Evolutionary conservation across 2,329 filamentous ascomycete genomes (phyloP).

Genomic region (Podosphaera fusca): DNA sequence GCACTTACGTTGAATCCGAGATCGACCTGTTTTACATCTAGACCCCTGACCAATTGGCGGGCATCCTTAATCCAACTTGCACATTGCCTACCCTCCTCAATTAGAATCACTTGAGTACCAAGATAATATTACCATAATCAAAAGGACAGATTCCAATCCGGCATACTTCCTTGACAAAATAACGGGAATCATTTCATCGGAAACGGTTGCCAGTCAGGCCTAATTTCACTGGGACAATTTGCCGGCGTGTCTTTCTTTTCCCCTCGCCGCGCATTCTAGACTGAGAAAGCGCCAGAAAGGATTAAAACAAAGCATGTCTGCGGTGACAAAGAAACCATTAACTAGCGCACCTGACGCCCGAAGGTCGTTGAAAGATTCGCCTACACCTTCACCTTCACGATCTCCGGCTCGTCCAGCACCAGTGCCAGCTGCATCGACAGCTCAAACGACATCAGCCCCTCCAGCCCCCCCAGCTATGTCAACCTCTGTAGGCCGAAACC

Average conservation of each 20-base stretch:
- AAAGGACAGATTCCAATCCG: background rate
- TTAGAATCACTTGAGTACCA: background rate
- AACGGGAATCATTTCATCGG: background rate
- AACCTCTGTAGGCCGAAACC: conserved; percentile 27
- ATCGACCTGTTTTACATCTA: background rate
- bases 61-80: background rate
- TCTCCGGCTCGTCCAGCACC: conserved; percentile 11
- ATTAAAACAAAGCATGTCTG: conserved; percentile 16
- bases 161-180: background rate
- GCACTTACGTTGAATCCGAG: background rate
- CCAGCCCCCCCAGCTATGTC: conserved; percentile 8
- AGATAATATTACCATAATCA: background rate
- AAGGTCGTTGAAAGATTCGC: conserved; percentile 13
- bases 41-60: background rate
- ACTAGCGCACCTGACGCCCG: conserved; percentile 9
- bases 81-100: background rate
- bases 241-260: background rate
- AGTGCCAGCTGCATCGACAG: conserved; percentile 11
- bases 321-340: conserved; percentile 20
- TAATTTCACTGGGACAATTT: background rate
- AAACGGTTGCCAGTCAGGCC: conserved; percentile 2
- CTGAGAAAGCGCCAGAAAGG: conserved; percentile 7
- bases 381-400: conserved; percentile 9
- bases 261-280: background rate
- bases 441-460: conserved; percentile 11